Conservation (phyloP, 352 stramenopile genomes). For the Lagenidium sp. region DNA sequence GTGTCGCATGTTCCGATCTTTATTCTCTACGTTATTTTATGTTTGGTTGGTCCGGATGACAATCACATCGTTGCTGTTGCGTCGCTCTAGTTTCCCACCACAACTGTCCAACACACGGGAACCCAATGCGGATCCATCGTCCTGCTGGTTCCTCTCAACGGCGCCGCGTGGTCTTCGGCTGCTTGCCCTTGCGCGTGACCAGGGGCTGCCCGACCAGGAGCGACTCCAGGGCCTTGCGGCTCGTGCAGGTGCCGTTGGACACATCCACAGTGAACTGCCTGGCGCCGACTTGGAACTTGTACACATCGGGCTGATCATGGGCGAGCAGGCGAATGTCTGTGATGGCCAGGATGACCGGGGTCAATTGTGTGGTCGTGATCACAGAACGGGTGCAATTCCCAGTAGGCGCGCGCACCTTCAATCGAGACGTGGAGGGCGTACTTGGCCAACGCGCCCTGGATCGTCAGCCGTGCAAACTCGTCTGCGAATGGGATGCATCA, state of each 20-base stretch:
- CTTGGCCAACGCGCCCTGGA: conserved; percentile 38
- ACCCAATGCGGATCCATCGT: no score
- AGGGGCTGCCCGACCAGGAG: conserved; percentile 64
- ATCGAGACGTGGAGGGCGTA: conserved; percentile 15
- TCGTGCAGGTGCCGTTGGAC: conserved; percentile 37
- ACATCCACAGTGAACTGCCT: conserved; percentile 47
- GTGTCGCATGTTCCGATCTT: no score
- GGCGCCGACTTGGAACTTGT: conserved; percentile 47
- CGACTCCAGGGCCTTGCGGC: conserved; percentile 56
- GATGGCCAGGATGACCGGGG: no score
- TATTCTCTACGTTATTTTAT: no score
- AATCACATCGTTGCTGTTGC: no score
- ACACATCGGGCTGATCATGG: conserved; percentile 41
- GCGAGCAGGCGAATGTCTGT: conserved; percentile 51
- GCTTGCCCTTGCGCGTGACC: conserved; percentile 48
- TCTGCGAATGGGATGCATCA: conserved; percentile 9
- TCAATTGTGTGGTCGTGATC: no score
- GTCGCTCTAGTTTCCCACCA: no score
- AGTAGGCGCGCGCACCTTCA: conserved; percentile 2
- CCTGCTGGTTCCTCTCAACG: no score
- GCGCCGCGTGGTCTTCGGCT: no score
- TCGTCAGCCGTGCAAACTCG: conserved; percentile 30
- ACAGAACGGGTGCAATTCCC: no score
- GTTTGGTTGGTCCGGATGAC: no score
- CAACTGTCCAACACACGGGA: no score